Evolutionary conservation across 768 basidiomycete species (phyloP).

Genomic region (Lepiota brunneoincarnata): DNA sequence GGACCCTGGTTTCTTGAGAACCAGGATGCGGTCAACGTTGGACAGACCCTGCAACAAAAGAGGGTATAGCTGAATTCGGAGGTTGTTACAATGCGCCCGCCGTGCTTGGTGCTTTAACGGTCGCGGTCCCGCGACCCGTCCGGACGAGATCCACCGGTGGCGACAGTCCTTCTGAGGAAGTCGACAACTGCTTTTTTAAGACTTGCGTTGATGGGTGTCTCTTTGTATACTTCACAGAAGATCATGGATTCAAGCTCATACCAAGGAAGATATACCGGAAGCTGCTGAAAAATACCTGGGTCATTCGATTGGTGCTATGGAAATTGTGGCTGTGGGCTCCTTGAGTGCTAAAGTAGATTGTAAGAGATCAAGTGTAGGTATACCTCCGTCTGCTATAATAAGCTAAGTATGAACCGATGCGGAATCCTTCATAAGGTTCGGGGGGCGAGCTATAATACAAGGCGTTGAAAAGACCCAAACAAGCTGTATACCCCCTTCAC

Average conservation of each 20-base stretch:
- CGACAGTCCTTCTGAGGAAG: neutral
- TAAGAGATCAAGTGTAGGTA: slow-evolving; percentile 1
- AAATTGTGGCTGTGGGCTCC: slow-evolving; percentile 20
- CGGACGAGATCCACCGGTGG: neutral
- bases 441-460: slow-evolving; percentile 33
- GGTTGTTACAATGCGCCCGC: neutral
- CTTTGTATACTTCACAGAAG: slow-evolving; percentile 20
- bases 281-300: slow-evolving; percentile 37
- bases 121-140: neutral
- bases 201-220: slow-evolving; percentile 31
- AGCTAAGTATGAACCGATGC: slow-evolving; percentile 53
- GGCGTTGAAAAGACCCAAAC: neutral
- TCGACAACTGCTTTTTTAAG: slow-evolving; percentile 2
- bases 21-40: too few species aligned
- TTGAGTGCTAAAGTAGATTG: slow-evolving; percentile 7
- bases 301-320: slow-evolving; percentile 36
- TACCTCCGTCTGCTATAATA: slow-evolving; percentile 49
- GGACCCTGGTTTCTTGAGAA: too few species aligned
- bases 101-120: neutral
- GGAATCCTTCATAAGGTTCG: slow-evolving; percentile 48
- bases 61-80: slow-evolving; percentile 20
- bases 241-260: slow-evolving; percentile 17
- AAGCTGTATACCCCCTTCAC: slow-evolving; percentile 13
- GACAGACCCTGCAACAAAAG: too few species aligned
- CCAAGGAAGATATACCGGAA: slow-evolving; percentile 23